Evolutionary conservation across 2,329 filamentous ascomycete species (phyloP), one percentile per base, ranked within the genome.

Genomic region (Colletotrichum sp.): DNA sequence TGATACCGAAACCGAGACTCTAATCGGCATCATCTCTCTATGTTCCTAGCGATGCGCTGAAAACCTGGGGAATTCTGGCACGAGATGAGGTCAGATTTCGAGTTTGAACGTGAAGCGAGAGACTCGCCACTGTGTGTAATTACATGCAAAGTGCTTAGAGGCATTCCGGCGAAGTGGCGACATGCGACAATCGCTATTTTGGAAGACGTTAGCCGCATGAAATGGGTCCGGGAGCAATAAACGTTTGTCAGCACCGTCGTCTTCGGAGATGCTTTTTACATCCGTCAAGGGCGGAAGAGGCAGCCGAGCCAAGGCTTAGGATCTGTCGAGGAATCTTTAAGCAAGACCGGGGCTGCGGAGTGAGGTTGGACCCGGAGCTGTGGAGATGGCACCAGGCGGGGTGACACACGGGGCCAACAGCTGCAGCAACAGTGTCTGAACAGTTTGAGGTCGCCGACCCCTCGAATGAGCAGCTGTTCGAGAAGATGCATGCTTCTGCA

Each of bases 341-440:
- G 39, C 63, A 64, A 61, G 43, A 72, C 60, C n/a, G 61, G 60
- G 72, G 67, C 67, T 57, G 60, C 60, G 43, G 67, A 73, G 28
- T 57, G 67, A 66, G 52, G 43, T 68, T 64, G 60, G 67, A 43
- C 60, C 52, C 57, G 67, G 61, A 60, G 52, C 67, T 71, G 67
- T 74, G 67, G 72, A 66, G 59, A 55, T 21, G 39, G 28, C 59
- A 65, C 67, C 34, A 24, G 26, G 26, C 8, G 28, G 43, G 48
- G 48, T 28, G 43, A 28, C 30, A 59, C 52, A 68, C 66, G 66
- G 52, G 66, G 65, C 32, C 48, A 59, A 21, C 52, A 30, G 24
- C 32, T 59, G 66, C 52, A 68, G 32, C 21, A 60, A 59, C 52
- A 60, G 52, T 68, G 52, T 39, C 52, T 60, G 52, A 68, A 60